Evolutionary conservation across 202 grass and related monocot genomes (phyloP), one percentile per base, ranked within the genome.

Genomic region (Tripidium arundinaceum): DNA sequence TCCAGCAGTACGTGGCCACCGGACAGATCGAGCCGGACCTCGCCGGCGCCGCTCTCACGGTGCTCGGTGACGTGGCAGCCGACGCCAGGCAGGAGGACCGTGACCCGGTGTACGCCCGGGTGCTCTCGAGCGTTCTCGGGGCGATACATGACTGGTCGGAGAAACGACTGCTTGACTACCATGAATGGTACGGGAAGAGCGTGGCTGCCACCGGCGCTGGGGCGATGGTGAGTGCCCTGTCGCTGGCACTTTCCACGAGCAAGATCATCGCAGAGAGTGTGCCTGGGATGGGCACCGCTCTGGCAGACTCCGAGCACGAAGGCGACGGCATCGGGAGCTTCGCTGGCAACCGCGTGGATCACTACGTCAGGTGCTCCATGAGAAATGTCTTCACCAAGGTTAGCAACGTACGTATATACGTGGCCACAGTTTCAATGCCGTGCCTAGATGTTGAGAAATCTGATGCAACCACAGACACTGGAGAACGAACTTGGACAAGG

Each of bases 81-180:
- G 95, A 98, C 28, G 87, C 86, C 1, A 92, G 74, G 82, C 77
- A 91, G 60, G 83, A 76, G 62, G 27, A 52, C 49, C 85, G 57
- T 22, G 90, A 88, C 13, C 37, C 55, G 4, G 73, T 65, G 67
- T 91, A 93, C 80, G 16, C 83, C 47, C 84, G 80, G 58, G 79
- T 93, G 22, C 65, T 98, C 11, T 74, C 92, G 0, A 84, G 73
- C 21, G 86, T 68, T 14, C 47, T 94, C 9, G 67, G 15, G 0
- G 68, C 82, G 18, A 98, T 98, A 79, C 92, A 87, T 18, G 72
- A 88, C n/a, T 98, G 95, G 95, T 72, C 89, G 31, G 95, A 93
- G 86, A 94, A 86, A 70, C 80, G 64, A 22, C 16, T 98, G 69
- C 65, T 94, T 28, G 95, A 93, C 57, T 98, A 94, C 72, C 95